These are phyloP conservation scores for Psilocybe tampanensis DNA, from an alignment of 768 basidiomycete genomes.

Conservation along the genomic window DNA sequence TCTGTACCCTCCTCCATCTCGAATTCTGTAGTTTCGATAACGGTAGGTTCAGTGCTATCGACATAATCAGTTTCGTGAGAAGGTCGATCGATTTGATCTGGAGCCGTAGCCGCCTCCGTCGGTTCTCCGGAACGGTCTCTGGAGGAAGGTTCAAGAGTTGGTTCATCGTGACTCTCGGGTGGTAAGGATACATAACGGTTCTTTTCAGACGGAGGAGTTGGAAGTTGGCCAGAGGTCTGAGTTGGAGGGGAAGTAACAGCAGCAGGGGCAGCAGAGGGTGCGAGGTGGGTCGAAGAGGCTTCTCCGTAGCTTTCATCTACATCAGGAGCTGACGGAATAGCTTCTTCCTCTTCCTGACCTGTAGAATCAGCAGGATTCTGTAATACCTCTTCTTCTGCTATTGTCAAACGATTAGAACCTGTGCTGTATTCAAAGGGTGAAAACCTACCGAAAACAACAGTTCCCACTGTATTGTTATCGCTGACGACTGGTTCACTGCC, in stretches of 20 bases:
- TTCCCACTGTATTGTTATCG: no score
- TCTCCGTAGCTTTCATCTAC: neutral
- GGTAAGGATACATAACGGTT: constrained; percentile 4
- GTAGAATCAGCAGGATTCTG: neutral
- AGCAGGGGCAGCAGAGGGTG: no score
- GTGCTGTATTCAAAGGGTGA: no score
- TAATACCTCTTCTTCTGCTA: neutral
- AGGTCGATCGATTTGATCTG: neutral
- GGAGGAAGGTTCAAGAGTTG: neutral
- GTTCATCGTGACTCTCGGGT: neutral
- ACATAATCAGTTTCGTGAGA: neutral
- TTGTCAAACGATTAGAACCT: neutral
- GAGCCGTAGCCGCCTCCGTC: neutral
- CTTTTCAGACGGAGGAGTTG: constrained; percentile 26
- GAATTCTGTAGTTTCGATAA: neutral
- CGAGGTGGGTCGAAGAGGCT: no score
- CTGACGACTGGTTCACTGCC: no score
- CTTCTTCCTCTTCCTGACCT: neutral
- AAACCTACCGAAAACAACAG: no score
- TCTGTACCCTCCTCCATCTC: constrained; percentile 5
- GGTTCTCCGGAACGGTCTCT: no score
- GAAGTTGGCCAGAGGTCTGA: constrained; percentile 18
- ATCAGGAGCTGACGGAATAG: neutral
- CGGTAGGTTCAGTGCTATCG: neutral
- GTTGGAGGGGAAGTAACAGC: neutral